These are phyloP conservation scores for Phytopythium sindhum DNA, from an alignment of 352 stramenopile species.

Conservation along the genomic window DNA sequence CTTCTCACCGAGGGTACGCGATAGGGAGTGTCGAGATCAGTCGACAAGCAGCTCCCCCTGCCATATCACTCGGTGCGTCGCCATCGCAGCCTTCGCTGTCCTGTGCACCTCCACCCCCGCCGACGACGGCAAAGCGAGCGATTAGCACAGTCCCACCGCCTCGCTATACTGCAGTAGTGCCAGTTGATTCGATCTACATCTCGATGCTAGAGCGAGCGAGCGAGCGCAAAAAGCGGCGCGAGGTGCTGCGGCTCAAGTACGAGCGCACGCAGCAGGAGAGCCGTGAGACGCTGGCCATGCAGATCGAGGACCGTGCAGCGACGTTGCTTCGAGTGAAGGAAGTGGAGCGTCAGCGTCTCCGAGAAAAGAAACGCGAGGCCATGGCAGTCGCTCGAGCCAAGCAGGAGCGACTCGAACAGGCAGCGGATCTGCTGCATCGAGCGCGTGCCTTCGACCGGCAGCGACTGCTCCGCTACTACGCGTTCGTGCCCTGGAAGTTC, in stretches of 20 bases:
- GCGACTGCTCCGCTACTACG: constrained; percentile 51
- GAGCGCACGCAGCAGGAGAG: constrained; percentile 49
- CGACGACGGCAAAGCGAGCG: not conserved
- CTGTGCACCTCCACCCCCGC: constrained; percentile 2
- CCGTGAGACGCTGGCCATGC: constrained; percentile 26
- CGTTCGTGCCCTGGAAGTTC: constrained; percentile 36
- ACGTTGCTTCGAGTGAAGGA: constrained; percentile 32
- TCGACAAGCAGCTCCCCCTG: not conserved
- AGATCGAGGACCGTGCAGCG: constrained; percentile 40
- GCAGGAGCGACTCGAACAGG: constrained; percentile 23
- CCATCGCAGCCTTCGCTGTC: not conserved
- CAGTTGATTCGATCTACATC: constrained; percentile 38
- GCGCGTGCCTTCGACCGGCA: constrained; percentile 28
- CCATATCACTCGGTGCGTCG: not conserved
- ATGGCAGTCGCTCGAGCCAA: constrained; percentile 26
- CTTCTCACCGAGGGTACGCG: not conserved
- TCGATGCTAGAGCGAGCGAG: constrained; percentile 51
- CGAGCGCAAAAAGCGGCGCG: constrained; percentile 54
- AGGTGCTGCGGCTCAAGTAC: constrained; percentile 49
- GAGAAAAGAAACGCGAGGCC: constrained; percentile 38
- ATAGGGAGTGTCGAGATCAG: not conserved
- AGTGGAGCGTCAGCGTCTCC: constrained; percentile 34
- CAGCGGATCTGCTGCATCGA: constrained; percentile 21
- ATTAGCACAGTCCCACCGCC: not conserved
- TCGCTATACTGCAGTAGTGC: not conserved